Conservation (phyloP, 202 grass and related monocot species). For the Brachypodium distachyon region DNA sequence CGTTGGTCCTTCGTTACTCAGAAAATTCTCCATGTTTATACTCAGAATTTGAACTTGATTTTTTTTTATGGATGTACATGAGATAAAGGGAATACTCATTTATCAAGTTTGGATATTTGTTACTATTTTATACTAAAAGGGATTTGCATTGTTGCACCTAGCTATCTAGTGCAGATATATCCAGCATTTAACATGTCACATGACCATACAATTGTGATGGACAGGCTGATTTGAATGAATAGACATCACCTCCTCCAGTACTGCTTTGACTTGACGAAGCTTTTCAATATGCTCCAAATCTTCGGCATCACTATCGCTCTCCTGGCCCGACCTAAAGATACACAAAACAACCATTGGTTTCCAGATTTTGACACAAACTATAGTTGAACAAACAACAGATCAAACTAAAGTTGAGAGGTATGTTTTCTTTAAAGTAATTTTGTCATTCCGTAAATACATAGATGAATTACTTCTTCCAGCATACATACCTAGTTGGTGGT, state of each 20-base stretch:
- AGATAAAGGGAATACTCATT: neutral
- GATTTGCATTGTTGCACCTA: conserved; percentile 3
- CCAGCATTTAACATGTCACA: conserved; percentile 7
- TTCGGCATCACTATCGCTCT: conserved; percentile 99
- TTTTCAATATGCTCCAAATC: conserved; percentile 91
- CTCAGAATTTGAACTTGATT: neutral
- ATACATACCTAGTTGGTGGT: conserved; percentile 70
- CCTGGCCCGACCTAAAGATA: conserved; percentile 70
- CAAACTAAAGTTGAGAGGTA: neutral
- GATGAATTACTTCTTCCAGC: conserved; percentile 5
- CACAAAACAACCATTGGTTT: conserved; percentile 1
- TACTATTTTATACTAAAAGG: neutral
- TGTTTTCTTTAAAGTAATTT: neutral
- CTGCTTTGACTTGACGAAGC: conserved; percentile 99
- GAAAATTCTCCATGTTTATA: neutral
- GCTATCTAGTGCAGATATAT: neutral
- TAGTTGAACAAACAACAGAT: neutral
- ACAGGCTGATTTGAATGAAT: conserved; percentile 8
- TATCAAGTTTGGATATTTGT: neutral
- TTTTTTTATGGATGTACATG: neutral
- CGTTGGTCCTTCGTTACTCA: neutral
- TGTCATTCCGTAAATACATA: neutral
- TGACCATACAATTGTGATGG: conserved; percentile 16
- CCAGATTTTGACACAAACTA: conserved; percentile 17
- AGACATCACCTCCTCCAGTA: conserved; percentile 82